These are phyloP conservation scores for Stachybotrys chartarum DNA, from an alignment of 2,329 filamentous ascomycete species.

Conservation along the genomic window DNA sequence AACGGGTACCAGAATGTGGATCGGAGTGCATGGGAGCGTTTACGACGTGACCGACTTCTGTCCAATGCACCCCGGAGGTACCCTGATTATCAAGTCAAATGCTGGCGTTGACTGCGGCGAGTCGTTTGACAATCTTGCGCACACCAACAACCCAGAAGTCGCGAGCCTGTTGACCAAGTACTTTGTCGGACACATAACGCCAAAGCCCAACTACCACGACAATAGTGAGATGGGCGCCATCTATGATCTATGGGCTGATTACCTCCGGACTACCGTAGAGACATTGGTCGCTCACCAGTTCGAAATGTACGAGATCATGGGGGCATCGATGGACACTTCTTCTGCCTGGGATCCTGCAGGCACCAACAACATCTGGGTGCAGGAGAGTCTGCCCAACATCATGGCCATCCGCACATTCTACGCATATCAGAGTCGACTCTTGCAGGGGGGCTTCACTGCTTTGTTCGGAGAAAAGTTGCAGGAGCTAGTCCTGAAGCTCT, in stretches of 20 bases:
- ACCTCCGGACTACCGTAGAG: slow-evolving; percentile 40
- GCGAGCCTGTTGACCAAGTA: slow-evolving; percentile 45
- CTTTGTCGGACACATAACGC: slow-evolving; percentile 42
- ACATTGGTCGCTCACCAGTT: slow-evolving; percentile 46
- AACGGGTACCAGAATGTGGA: slow-evolving; percentile 38
- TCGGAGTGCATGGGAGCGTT: slow-evolving; percentile 43
- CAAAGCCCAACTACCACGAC: slow-evolving; percentile 40
- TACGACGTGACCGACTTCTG: slow-evolving; percentile 48
- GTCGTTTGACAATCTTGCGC: slow-evolving; percentile 46
- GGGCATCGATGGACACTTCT: slow-evolving; percentile 20
- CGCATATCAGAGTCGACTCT: slow-evolving; percentile 41
- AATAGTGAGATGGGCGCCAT: slow-evolving; percentile 34
- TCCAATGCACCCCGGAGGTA: slow-evolving; percentile 46
- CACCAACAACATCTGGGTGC: slow-evolving; percentile 33
- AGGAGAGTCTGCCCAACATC: slow-evolving; percentile 38
- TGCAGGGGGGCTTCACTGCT: slow-evolving; percentile 42
- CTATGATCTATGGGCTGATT: slow-evolving; percentile 43
- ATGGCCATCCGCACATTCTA: slow-evolving; percentile 45
- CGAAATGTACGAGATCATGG: slow-evolving; percentile 44
- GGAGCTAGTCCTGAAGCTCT: slow-evolving; percentile 44
- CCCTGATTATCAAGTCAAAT: slow-evolving; percentile 45
- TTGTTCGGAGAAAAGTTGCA: slow-evolving; percentile 45
- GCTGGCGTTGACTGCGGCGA: slow-evolving; percentile 46
- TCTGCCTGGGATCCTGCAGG: slow-evolving; percentile 7
- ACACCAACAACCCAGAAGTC: slow-evolving; percentile 48